Percentiles rank a stretch among this genome's conserved stretches.
These are phyloP conservation scores for Lactifluus subvellereus DNA, from an alignment of 768 basidiomycete genomes.

Conservation along the genomic window DNA sequence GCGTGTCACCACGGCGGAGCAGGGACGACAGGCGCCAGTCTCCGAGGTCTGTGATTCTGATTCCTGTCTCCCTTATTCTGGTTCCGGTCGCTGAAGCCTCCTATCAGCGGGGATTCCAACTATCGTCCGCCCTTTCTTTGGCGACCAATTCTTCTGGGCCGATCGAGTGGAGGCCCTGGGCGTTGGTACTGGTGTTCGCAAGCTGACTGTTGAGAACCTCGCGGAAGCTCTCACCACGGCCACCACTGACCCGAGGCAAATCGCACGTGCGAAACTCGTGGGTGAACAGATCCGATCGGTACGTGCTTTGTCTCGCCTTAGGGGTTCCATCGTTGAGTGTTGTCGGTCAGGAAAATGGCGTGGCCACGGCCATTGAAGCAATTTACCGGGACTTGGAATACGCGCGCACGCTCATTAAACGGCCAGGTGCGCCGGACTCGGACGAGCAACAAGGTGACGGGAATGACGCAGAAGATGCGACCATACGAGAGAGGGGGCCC, in stretches of 20 bases:
- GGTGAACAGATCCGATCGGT: constrained; percentile 87
- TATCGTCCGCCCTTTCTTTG: constrained; percentile 96
- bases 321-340: background rate
- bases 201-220: constrained; percentile 73
- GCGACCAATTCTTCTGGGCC: constrained; percentile 97
- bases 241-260: constrained; percentile 85
- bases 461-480: constrained; percentile 34
- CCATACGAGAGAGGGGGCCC: constrained; percentile 28
- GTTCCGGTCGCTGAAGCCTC: constrained; percentile 2
- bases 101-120: constrained; percentile 82
- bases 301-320: constrained; percentile 26
- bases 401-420: constrained; percentile 81
- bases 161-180: constrained; percentile 97
- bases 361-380: constrained; percentile 85
- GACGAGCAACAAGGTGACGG: constrained; percentile 24
- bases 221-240: constrained; percentile 74
- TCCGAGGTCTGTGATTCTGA: constrained; percentile 58
- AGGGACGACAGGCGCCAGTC: constrained; percentile 91
- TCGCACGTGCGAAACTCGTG: constrained; percentile 73
- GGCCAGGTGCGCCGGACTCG: constrained; percentile 27
- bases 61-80: background rate
- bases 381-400: constrained; percentile 97
- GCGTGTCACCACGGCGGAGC: constrained; percentile 98
- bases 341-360: constrained; percentile 78
- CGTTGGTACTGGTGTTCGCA: constrained; percentile 81